Evolutionary conservation across 108 stramenopile species (phyloP).

Genomic region (Conticribra guillardii): DNA sequence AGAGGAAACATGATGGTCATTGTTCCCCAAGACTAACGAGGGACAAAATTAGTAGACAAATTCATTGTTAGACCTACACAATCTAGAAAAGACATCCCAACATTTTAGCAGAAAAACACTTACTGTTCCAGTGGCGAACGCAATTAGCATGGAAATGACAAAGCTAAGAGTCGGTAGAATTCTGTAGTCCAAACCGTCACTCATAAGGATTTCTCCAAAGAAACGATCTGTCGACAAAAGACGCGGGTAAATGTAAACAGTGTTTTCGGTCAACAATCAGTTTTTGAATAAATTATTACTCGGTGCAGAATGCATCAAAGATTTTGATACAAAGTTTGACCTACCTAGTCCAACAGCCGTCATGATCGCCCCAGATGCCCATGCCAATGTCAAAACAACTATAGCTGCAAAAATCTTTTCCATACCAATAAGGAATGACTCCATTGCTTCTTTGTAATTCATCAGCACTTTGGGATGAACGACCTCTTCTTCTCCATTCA

Average conservation of each 20-base stretch:
- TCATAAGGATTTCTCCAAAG: conserved; percentile 56
- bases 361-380: conserved; percentile 71
- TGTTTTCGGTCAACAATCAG: no score
- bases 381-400: conserved; percentile 56
- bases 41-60: background rate
- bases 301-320: no score
- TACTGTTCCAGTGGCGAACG: conserved; percentile 65
- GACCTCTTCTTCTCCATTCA: conserved; percentile 12
- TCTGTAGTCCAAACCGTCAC: conserved; percentile 34
- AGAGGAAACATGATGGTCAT: conserved; percentile 84
- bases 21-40: conserved; percentile 61
- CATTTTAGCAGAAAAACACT: background rate
- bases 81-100: background rate
- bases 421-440: conserved; percentile 58
- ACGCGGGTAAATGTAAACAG: no score
- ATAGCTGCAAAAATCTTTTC: conserved; percentile 50
- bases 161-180: conserved; percentile 69
- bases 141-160: conserved; percentile 63
- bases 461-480: conserved; percentile 35
- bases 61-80: no score
- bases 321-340: background rate
- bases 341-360: conserved; percentile 47
- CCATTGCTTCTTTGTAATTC: conserved; percentile 38
- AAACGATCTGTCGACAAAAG: conserved; percentile 58
- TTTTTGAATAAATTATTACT: no score